These are phyloP conservation scores for Coniochaeta hoffmannii DNA, from an alignment of 2,329 filamentous ascomycete species.

Conservation along the genomic window DNA sequence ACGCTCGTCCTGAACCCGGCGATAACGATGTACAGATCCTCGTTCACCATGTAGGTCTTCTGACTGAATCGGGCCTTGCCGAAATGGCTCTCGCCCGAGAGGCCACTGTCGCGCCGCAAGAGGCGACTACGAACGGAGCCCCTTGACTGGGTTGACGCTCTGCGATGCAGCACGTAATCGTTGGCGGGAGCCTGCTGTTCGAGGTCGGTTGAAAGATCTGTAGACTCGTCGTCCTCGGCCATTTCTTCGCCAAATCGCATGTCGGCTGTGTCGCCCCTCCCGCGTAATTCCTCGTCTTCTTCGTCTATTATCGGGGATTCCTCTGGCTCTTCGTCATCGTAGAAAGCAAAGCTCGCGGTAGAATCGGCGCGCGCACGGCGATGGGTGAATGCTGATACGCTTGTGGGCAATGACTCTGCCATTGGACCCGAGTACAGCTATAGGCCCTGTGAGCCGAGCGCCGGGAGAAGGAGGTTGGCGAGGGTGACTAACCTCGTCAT, in stretches of 20 bases:
- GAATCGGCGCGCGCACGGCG: conserved; percentile 76
- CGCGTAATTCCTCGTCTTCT: conserved; percentile 24
- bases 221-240: conserved; percentile 27
- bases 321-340: conserved; percentile 58
- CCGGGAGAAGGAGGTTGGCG: background rate
- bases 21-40: conserved; percentile 89
- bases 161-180: conserved; percentile 47
- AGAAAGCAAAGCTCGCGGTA: conserved; percentile 82
- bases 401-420: conserved; percentile 92
- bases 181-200: conserved; percentile 25
- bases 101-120: conserved; percentile 61
- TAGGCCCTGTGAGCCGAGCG: conserved; percentile 5
- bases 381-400: conserved; percentile 84
- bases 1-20: conserved; percentile 80
- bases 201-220: conserved; percentile 21
- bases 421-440: conserved; percentile 84
- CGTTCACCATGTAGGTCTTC: conserved; percentile 87
- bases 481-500: conserved; percentile 66
- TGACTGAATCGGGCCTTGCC: conserved; percentile 64
- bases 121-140: conserved; percentile 56
- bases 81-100: conserved; percentile 59
- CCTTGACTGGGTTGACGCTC: conserved; percentile 54
- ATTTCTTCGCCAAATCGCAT: conserved; percentile 30
- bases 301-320: conserved; percentile 31
- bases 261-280: conserved; percentile 29